Base-by-base conservation (phyloP, 1,284 basidiomycete species). In the Ustilago sp. region DNA sequence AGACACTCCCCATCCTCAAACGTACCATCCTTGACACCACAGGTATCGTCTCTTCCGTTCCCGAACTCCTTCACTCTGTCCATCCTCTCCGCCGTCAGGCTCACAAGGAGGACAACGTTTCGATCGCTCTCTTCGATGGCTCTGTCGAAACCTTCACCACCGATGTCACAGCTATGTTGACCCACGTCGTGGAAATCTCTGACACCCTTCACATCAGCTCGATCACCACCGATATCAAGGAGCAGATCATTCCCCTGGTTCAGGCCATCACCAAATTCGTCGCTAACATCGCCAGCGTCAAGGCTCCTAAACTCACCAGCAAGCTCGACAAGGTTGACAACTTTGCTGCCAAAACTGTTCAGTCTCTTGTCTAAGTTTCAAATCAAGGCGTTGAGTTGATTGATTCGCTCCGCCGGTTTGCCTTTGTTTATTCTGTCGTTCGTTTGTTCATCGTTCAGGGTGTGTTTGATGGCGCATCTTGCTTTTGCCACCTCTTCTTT, bases 131-230 rank as follows among this genome's bases (percentile, higher is more conserved):
- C 6, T 52, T 74, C 55, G 23, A n/a, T 19, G 59, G 55, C 41
- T 62, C 72, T 7, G 32, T 74, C 47, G 50, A 47, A 52, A 55
- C 52, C 4, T 59, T 74, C 28, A 31, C 45, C 32, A 11, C 28
- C 19, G 52, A 58, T 34, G 17, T 57, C 34, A 19, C 32, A 6
- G 28, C 31, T 3, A 43, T 74, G 15, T 35, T 74, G 15, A 32
- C 15, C 13, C 64, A 58, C 2, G 32, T 69, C 11, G 65, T 62
- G 28, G 32, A 48, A 17, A 60, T 74, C 34, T 31, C 43, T n/a
- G 66, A 69, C 47, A n/a, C 17, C 6, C 8, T 72, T 31, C 34
- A 67, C 31, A 36, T n/a, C 35, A 58, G 57, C 9, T 15, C 4
- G 1, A n/a, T 68, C 35, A 53, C 39, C 17, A 12, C 23, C 28